A percentile compares a stretch with the other conserved stretches of the same genome.
These are phyloP conservation scores for Filobasidium floriforme DNA, from an alignment of 768 basidiomycete genomes.

Conservation along the genomic window DNA sequence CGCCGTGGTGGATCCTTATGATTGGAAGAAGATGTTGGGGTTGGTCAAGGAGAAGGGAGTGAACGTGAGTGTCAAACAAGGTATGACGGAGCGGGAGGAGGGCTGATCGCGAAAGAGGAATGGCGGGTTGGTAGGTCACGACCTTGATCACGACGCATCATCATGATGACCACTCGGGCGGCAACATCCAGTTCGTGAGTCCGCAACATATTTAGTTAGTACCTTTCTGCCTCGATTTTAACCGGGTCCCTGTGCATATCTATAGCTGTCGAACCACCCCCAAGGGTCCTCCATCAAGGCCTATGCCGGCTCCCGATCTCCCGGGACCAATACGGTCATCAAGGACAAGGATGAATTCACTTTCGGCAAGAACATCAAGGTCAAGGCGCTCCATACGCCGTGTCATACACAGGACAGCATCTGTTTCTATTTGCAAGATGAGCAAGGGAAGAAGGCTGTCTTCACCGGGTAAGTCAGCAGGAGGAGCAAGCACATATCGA, in stretches of 20 bases:
- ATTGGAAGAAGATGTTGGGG: slow-evolving; percentile 39
- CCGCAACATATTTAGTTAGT: slow-evolving; percentile 23
- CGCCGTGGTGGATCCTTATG: slow-evolving; percentile 43
- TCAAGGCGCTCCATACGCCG: slow-evolving; percentile 65
- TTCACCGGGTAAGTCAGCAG: slow-evolving; percentile 63
- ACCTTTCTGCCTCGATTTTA: background rate
- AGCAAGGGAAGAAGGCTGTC: slow-evolving; percentile 59
- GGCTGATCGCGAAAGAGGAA: background rate
- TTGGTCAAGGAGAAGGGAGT: slow-evolving; percentile 59
- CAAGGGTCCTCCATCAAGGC: slow-evolving; percentile 54
- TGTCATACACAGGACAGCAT: slow-evolving; percentile 97
- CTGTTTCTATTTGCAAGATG: slow-evolving; percentile 68
- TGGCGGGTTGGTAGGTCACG: slow-evolving; percentile 27
- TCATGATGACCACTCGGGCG: slow-evolving; percentile 67
- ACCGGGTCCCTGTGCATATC: background rate
- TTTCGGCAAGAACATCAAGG: slow-evolving; percentile 49
- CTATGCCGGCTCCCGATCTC: slow-evolving; percentile 74
- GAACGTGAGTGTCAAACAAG: slow-evolving; percentile 53
- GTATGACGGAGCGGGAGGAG: background rate
- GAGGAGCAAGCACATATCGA: background rate
- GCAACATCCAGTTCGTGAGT: slow-evolving; percentile 58
- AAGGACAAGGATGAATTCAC: slow-evolving; percentile 73
- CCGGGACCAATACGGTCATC: slow-evolving; percentile 63
- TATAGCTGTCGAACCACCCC: slow-evolving; percentile 43
- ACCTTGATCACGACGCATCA: slow-evolving; percentile 75